Conservation (phyloP, 2,329 filamentous ascomycete genomes). For the Sordariomycetes sp. region DNA sequence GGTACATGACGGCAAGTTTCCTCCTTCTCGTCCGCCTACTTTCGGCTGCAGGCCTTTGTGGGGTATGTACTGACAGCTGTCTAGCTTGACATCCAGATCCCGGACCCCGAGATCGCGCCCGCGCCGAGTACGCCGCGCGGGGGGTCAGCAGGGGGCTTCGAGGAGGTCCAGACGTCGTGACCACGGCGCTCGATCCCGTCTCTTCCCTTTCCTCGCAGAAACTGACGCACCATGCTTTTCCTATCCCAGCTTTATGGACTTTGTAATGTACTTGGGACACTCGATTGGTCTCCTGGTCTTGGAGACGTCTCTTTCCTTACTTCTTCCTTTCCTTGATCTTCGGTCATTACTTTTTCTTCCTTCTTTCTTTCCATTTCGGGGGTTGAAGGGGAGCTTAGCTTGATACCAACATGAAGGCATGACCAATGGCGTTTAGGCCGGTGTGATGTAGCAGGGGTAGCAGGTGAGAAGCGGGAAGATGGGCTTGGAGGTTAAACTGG, state of each 20-base stretch:
- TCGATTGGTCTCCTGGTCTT: not conserved
- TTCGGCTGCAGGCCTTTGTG: not conserved
- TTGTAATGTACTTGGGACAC: not conserved
- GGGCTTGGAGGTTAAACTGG: not conserved
- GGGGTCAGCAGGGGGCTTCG: not conserved
- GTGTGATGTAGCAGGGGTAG: not conserved
- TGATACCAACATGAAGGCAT: not conserved
- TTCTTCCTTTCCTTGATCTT: not conserved
- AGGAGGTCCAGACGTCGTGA: not conserved
- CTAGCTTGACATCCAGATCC: constrained; percentile 69
- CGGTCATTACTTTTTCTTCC: not conserved
- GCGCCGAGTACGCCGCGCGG: constrained; percentile 30
- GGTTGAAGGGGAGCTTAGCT: not conserved
- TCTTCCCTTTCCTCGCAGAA: not conserved
- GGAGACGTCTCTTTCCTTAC: not conserved
- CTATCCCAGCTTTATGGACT: not conserved
- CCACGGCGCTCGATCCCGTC: not conserved
- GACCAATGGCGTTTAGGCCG: not conserved
- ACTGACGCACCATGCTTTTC: not conserved
- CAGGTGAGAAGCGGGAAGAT: not conserved
- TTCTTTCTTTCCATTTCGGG: not conserved
- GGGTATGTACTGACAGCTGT: not conserved
- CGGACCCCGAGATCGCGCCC: constrained; percentile 58
- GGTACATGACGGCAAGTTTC: constrained; percentile 64
- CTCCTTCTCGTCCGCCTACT: not conserved